These are phyloP conservation scores for Linum tenue DNA, from an alignment of 345 rosid species.

Conservation along the genomic window DNA sequence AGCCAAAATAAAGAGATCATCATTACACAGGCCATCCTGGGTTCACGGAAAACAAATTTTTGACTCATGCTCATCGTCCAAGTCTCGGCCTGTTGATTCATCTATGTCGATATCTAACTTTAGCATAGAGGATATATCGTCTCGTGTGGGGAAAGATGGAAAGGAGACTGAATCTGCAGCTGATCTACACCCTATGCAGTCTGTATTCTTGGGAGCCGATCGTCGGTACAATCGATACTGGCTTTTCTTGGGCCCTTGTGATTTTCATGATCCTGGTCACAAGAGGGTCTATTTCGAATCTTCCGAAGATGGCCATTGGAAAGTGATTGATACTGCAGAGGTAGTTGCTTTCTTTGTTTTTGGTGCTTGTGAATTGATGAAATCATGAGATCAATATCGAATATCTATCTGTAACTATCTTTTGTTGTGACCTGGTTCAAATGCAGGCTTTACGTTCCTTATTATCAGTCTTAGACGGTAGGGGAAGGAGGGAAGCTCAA, in stretches of 20 bases:
- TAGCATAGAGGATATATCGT: conserved; percentile 19
- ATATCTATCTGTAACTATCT: not conserved
- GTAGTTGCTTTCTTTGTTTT: conserved; percentile 24
- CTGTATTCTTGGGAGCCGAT: conserved; percentile 87
- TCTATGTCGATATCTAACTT: conserved; percentile 31
- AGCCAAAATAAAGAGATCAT: conserved; percentile 74
- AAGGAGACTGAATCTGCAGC: conserved; percentile 27
- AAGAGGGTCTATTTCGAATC: conserved; percentile 92
- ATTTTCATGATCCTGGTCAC: conserved; percentile 77
- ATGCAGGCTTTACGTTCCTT: conserved; percentile 71
- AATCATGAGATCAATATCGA: no score
- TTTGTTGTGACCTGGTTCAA: conserved; percentile 1
- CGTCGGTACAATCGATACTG: conserved; percentile 93
- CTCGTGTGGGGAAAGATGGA: conserved; percentile 22
- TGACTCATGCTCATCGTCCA: conserved; percentile 30
- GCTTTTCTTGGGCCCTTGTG: conserved; percentile 98
- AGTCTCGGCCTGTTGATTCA: conserved; percentile 64
- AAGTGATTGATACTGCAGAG: conserved; percentile 78
- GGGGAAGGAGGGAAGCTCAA: conserved; percentile 75
- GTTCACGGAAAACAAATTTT: conserved; percentile 37
- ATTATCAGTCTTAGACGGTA: conserved; percentile 71
- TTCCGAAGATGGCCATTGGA: conserved; percentile 98
- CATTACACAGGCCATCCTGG: conserved; percentile 59
- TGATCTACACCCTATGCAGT: conserved; percentile 68
- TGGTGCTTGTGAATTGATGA: not conserved